Evolutionary conservation across 73 alveolate species (phyloP), one percentile per base, ranked within the genome.

Genomic region (Paramecium caudatum): DNA sequence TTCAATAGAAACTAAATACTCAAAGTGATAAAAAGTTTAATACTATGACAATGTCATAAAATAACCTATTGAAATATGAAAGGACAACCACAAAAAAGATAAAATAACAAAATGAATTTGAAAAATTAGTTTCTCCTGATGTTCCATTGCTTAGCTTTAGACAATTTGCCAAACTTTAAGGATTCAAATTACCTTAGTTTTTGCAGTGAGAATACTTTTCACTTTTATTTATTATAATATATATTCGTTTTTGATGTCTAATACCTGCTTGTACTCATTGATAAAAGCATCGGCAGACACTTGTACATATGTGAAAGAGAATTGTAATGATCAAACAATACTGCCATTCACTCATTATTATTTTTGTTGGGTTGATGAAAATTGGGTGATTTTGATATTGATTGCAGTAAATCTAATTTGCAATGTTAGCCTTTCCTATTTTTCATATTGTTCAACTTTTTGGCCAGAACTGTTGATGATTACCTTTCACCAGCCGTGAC

Each of bases 401-500:
- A 27, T 74, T 4, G 46, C 68, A 36, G 88, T 74, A 74, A 12
- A 7, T 41, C 10, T 41, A 7, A 41, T 41, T 5, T 48, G 15
- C 30, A 16, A 7, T 48, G 7, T 9, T 74, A 74, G 88, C 88
- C 88, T 17, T 33, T 65, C 33, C 39, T 65, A 43, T 65, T 65
- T 33, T 65, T 65, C 34, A 13, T 65, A 33, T 15, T 65, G 25
- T 65, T 65, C 16, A 30, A 65, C 49, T 65, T 65, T 65, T 36
- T 65, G 9, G 83, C 83, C 16, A 65, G 49, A 10, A 65, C 83
- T 0, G 83, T 36, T 10, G 83, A 74, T 41, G 62, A 74, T 25
- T 45, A 74, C 19, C 19, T 74, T 41, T 37, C 88, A 36, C 88
- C 88, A 9, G 88, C 88, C 36, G 88, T 74, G 25, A 37, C 88